These are phyloP conservation scores for Dunaliella primolecta DNA, from an alignment of 139 green algal genomes.

Conservation along the genomic window DNA sequence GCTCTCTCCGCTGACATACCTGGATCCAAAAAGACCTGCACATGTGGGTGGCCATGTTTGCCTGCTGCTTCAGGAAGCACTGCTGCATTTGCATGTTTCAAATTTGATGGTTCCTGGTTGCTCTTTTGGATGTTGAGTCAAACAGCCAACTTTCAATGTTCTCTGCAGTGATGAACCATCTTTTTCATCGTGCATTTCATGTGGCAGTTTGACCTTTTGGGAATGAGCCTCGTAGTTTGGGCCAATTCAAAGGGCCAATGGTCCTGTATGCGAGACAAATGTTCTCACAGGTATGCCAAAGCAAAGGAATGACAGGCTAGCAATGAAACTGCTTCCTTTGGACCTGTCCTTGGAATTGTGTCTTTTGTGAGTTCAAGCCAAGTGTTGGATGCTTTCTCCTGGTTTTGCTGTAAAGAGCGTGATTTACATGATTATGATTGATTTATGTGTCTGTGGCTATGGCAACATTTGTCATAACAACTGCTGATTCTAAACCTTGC, in stretches of 20 bases:
- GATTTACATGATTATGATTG: not conserved
- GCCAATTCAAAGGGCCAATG: constrained; percentile 20
- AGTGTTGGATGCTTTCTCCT: too few species aligned
- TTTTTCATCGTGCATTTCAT: too few species aligned
- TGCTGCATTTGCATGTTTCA: not conserved
- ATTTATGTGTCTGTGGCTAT: not conserved
- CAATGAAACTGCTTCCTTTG: not conserved
- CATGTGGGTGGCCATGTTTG: not conserved
- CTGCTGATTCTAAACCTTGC: not conserved
- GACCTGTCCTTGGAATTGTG: not conserved
- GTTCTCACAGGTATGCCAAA: constrained; percentile 36
- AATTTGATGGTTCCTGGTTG: not conserved
- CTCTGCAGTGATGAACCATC: too few species aligned
- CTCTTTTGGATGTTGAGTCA: not conserved
- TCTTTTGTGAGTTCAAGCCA: not conserved
- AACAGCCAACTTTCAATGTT: not conserved
- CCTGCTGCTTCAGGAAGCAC: not conserved
- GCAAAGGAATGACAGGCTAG: not conserved
- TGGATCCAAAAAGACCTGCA: not conserved
- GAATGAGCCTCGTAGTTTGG: constrained; percentile 38
- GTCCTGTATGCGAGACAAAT: constrained; percentile 34
- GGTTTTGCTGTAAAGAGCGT: too few species aligned
- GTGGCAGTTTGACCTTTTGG: constrained; percentile 32
- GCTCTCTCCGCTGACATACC: not conserved
- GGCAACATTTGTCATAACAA: not conserved